These are phyloP conservation scores for Aspergillus melleus DNA, from an alignment of 2,329 filamentous ascomycete species.

Conservation along the genomic window DNA sequence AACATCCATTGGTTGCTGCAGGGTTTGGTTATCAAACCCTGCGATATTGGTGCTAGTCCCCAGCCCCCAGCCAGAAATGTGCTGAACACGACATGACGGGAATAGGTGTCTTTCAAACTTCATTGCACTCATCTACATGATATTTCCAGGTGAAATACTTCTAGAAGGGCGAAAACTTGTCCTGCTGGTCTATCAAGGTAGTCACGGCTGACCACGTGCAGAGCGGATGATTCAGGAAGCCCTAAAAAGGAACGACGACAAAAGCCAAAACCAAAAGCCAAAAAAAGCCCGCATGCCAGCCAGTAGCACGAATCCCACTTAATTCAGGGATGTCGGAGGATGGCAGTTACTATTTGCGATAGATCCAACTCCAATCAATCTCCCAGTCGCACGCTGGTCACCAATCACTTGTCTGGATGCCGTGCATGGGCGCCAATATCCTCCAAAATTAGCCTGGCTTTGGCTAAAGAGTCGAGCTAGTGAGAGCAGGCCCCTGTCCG, in stretches of 20 bases:
- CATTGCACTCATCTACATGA: too few relatives aligned
- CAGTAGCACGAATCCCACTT: background rate
- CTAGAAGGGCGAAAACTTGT: too few relatives aligned
- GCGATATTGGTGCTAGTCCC: background rate
- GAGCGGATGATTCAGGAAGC: background rate
- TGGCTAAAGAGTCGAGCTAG: background rate
- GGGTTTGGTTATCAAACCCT: background rate
- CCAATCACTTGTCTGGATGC: conserved; percentile 16
- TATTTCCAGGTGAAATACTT: too few relatives aligned
- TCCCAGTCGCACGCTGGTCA: conserved; percentile 12
- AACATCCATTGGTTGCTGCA: background rate
- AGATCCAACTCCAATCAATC: conserved; percentile 18
- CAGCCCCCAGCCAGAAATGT: background rate
- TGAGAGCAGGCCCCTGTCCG: conserved; percentile 17
- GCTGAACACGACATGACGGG: too few relatives aligned
- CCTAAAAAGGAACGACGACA: background rate
- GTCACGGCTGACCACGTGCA: too few relatives aligned
- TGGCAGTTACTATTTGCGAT: conserved; percentile 5
- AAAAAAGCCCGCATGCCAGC: background rate
- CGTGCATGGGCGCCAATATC: conserved; percentile 23
- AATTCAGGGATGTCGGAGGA: background rate
- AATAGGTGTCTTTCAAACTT: too few relatives aligned
- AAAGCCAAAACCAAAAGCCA: background rate
- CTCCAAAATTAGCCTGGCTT: conserved; percentile 24
- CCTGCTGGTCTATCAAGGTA: too few relatives aligned